phyloP scores from a whole-genome alignment of 768 basidiomycete species.

The Rhodotorula diobovata region DNA sequence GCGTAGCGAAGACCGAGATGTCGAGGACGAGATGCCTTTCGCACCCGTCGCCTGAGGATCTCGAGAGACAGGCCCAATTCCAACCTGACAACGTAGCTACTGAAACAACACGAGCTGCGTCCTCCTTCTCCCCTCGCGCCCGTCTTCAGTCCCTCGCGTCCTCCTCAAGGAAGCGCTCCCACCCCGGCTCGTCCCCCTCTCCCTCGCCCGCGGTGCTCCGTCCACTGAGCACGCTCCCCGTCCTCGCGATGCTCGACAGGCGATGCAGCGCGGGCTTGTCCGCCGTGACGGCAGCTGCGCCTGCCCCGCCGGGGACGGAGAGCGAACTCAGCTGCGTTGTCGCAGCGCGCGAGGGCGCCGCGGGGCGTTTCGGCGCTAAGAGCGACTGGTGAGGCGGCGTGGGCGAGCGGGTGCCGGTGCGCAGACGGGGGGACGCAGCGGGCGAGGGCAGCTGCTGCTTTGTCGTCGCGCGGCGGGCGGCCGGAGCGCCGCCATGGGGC shows the following conservation, averaged over 20 bases:
- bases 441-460: neutral
- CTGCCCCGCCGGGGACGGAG: neutral
- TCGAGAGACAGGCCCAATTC: neutral
- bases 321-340: neutral
- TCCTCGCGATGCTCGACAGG: neutral
- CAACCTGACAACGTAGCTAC: neutral
- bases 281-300: neutral
- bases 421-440: neutral
- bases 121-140: no score
- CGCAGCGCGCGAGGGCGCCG: neutral
- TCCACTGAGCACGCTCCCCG: neutral
- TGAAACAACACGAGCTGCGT: neutral
- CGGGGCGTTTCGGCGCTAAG: neutral
- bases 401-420: neutral
- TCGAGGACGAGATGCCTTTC: neutral
- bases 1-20: no score
- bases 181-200: neutral
- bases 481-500: neutral
- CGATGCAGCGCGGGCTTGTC: neutral
- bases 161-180: neutral
- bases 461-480: no score
- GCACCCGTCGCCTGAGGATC: no score
- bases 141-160: conserved; percentile 3
- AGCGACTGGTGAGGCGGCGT: neutral
- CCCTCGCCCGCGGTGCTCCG: neutral